These are phyloP conservation scores for Mycena metata DNA, from an alignment of 768 basidiomycete species.

Conservation along the genomic window DNA sequence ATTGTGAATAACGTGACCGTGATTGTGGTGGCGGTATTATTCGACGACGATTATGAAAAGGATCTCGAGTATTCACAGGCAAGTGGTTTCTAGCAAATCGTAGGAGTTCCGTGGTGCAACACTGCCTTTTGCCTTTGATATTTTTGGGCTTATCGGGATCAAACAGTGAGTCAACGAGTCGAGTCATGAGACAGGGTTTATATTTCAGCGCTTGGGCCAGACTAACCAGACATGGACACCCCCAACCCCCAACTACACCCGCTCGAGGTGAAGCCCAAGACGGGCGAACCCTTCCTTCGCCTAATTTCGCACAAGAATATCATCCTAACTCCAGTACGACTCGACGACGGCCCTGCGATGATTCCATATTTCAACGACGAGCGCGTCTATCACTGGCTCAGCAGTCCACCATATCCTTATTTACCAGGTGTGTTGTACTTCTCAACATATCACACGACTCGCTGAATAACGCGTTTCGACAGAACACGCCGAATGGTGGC, in stretches of 20 bases:
- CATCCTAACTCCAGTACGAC: conserved; percentile 71
- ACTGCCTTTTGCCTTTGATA: too few species aligned
- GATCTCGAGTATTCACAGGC: too few species aligned
- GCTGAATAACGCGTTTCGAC: not conserved
- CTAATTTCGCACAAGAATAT: conserved; percentile 64
- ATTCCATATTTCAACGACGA: conserved; percentile 63
- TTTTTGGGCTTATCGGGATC: too few species aligned
- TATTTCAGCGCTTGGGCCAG: too few species aligned
- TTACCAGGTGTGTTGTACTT: conserved; percentile 46
- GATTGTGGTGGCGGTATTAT: too few species aligned
- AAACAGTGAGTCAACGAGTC: too few species aligned
- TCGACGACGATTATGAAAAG: too few species aligned
- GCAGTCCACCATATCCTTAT: conserved; percentile 69
- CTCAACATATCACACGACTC: not conserved
- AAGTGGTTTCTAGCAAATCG: too few species aligned
- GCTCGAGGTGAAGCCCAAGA: conserved; percentile 50
- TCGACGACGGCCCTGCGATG: conserved; percentile 55
- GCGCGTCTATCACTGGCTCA: conserved; percentile 59
- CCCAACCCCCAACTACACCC: conserved; percentile 40
- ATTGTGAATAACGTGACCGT: too few species aligned
- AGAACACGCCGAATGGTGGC: conserved; percentile 54
- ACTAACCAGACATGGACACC: not conserved
- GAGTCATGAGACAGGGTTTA: too few species aligned
- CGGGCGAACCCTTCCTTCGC: conserved; percentile 63
- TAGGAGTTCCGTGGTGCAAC: too few species aligned